Evolutionary conservation across 1,284 basidiomycete genomes (phyloP), one percentile per base, ranked within the genome.

Genomic region (Boletus subluridellus): DNA sequence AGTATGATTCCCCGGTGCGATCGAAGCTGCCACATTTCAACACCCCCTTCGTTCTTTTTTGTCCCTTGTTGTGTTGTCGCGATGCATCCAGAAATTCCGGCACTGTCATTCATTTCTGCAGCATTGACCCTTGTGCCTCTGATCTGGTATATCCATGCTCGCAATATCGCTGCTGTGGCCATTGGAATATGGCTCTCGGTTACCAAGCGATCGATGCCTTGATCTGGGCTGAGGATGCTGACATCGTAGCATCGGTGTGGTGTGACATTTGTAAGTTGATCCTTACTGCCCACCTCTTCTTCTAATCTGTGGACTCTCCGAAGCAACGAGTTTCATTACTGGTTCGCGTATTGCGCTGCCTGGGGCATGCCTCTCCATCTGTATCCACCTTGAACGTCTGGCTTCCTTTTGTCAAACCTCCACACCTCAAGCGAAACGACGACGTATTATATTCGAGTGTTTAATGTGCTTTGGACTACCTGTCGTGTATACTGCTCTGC

Each of bases 401-500:
- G 70, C 70, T 46, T 63, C 67, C 24, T 69, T 70, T 50, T 55
- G 54, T 52, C 64, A 63, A 37, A 57, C 52, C 1, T 60, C 61
- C 17, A 65, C 61, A 15, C 45, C 60, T 66, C 75, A 64, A 35
- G 61, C 58, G 45, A 74, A 72, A 54, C 68, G 59, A 32, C 67
- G 69, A 42, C 72, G 73, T 48, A 70, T 71, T 28, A 60, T 81
- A 34, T 69, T 84, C 52, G 85, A 89, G 55, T 62, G 78, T 54
- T 52, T 74, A 21, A 71, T 85, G 60, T 86, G 83, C 62, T 75
- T 85, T 65, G 70, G 79, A 4, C 53, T 84, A 30, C 86, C 88
- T 24, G 49, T 83, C 44, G 37, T 84, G 35, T 83, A 83, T 65
- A 83, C 84, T 77, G 71, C 74, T 26, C 67, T 86, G 37, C 86